Evolutionary conservation across 1,139 yeast species (phyloP), one percentile per base, ranked within the genome.

Genomic region (Taphrina communis): DNA sequence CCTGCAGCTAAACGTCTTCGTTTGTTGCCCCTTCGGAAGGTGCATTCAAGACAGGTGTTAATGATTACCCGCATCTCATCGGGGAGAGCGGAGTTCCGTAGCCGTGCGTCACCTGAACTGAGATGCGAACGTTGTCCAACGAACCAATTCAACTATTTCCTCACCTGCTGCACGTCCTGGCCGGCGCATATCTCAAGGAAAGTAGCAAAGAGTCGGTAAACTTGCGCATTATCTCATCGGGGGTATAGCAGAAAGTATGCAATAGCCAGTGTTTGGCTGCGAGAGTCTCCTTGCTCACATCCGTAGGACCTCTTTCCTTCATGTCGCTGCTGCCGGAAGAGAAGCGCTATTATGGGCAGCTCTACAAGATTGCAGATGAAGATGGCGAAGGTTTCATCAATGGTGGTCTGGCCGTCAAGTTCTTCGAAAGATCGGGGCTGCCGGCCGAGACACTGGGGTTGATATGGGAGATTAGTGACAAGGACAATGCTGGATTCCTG

Each of bases 391-490:
- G 97, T 2, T 83, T 89, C 58, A 89, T 94, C 70, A 90, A 97
- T 8, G 99, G 99, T 42, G 96, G 89, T 57, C 86, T 88, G 67
- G 93, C 97, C n/a, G 85, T 96, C 73, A 82, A 90, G 9, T 83
- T 96, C 5, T 87, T 95, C 73, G 96, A 93, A 75, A 89, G 89
- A 71, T 88, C 96, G 1, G 96, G 96, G 0, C 83, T 94, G 68
- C 88, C 96, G 7, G 88, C 96, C 1, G 82, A 86, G 21, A 81
- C 85, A 50, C 81, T 94, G 66, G 97, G 97, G 4, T 96, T 92
- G 77, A 88, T 95, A 71, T 95, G 99, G 99, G 95, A 90, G 77
- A 77, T 89, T 60, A 93, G 97, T 17, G 99, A 94, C 79, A 84
- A 85, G 21, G 88, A 87, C 72, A 92, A 91, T 79, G 83, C 87